Evolutionary conservation across 2,329 filamentous ascomycete species (phyloP).

Genomic region (Zasmidium citrigriseum): DNA sequence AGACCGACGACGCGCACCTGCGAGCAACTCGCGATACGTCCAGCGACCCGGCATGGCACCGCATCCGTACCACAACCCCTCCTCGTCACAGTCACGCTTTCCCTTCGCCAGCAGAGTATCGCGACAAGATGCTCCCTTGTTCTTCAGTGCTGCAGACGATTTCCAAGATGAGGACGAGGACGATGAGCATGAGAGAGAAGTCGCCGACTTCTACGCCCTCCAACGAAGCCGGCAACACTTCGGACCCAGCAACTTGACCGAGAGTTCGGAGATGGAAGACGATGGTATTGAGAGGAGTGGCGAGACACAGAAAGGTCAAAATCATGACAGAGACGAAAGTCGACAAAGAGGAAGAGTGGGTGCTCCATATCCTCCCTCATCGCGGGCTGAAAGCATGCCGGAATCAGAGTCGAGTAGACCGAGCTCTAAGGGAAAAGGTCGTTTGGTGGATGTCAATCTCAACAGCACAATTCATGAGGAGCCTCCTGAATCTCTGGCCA

Average conservation of each 20-base stretch:
- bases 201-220: constrained; percentile 90
- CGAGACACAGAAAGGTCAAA: constrained; percentile 39
- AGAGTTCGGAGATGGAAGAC: constrained; percentile 81
- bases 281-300: constrained; percentile 50
- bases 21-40: constrained; percentile 49
- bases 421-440: constrained; percentile 60
- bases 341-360: constrained; percentile 40
- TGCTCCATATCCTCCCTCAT: constrained; percentile 36
- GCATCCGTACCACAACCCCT: constrained; percentile 71
- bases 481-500: constrained; percentile 36
- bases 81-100: constrained; percentile 73
- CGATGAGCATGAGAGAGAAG: constrained; percentile 66
- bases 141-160: constrained; percentile 87
- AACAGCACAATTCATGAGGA: constrained; percentile 61
- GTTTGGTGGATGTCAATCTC: constrained; percentile 84
- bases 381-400: constrained; percentile 42
- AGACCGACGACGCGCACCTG: constrained; percentile 45
- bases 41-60: constrained; percentile 57
- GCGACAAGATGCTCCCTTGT: constrained; percentile 76
- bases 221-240: constrained; percentile 89
- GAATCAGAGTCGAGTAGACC: constrained; percentile 42
- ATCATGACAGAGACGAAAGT: constrained; percentile 40
- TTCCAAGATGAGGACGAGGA: constrained; percentile 86
- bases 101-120: constrained; percentile 78
- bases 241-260: constrained; percentile 77